Conservation (phyloP, 2,329 filamentous ascomycete species). For the Sporothrix protearum region DNA sequence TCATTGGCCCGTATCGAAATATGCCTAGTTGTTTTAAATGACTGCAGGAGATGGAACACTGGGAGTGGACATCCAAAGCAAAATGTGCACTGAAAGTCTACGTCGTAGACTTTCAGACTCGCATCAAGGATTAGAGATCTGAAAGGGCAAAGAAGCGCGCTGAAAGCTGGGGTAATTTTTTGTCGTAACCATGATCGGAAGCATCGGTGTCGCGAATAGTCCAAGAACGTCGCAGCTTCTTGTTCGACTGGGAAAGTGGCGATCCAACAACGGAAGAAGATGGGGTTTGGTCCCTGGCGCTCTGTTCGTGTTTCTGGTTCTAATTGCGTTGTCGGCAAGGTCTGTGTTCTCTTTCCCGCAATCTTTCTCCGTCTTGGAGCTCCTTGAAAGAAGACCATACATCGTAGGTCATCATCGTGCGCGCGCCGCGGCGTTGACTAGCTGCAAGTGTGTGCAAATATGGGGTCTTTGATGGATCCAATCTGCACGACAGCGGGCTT, state of each 20-base stretch:
- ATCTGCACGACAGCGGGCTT: background rate
- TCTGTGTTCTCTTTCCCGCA: background rate
- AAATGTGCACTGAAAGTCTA: too few relatives aligned
- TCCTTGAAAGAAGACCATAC: background rate
- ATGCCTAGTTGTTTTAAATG: background rate
- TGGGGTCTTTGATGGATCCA: background rate
- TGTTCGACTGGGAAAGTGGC: constrained; percentile 8
- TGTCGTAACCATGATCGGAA: background rate
- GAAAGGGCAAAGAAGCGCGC: background rate
- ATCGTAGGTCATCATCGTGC: background rate
- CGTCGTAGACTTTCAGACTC: too few relatives aligned
- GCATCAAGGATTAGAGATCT: background rate
- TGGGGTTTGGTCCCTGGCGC: background rate
- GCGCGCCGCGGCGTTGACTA: background rate
- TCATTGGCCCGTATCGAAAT: too few relatives aligned
- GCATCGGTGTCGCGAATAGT: background rate
- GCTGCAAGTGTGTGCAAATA: background rate
- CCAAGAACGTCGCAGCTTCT: background rate
- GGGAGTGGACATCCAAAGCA: background rate
- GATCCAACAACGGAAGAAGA: constrained; percentile 5
- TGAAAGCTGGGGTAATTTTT: background rate
- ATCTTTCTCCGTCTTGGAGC: background rate
- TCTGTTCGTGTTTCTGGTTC: background rate
- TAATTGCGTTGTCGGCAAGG: background rate
- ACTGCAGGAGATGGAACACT: background rate